Conservation (phyloP, 257 asterid genomes). For the Rubia yunnanensis region DNA sequence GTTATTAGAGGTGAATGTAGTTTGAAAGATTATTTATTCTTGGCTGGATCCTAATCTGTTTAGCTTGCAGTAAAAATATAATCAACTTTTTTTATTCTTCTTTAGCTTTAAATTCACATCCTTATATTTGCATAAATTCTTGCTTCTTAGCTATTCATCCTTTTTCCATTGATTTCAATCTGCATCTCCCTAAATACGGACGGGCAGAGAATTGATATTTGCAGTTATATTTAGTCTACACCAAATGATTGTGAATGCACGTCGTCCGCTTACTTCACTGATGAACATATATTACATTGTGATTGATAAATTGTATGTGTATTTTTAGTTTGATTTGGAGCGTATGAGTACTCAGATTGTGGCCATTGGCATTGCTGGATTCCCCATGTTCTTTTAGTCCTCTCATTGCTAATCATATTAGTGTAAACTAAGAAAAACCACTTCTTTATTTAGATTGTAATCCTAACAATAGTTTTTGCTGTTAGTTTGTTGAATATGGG, state of each 20-base stretch:
- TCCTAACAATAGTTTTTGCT: too few relatives aligned
- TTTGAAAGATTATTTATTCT: background rate
- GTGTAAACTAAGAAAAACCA: too few relatives aligned
- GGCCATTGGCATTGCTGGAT: too few relatives aligned
- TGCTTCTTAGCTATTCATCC: constrained; percentile 4
- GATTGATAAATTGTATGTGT: too few relatives aligned
- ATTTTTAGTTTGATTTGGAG: too few relatives aligned
- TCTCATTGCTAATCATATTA: too few relatives aligned
- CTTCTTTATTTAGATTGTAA: too few relatives aligned
- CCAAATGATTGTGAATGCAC: constrained; percentile 57
- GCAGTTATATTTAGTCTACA: constrained; percentile 43
- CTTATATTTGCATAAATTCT: background rate
- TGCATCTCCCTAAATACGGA: constrained; percentile 38
- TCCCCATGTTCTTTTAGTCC: too few relatives aligned
- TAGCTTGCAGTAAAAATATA: background rate
- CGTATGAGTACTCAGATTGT: too few relatives aligned
- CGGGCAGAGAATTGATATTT: constrained; percentile 50
- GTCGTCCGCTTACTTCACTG: constrained; percentile 14
- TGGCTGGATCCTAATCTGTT: background rate
- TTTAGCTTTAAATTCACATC: background rate
- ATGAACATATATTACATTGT: too few relatives aligned
- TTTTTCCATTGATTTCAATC: constrained; percentile 3
- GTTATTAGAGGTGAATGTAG: background rate
- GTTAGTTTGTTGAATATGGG: too few relatives aligned
- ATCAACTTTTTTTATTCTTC: background rate